These are phyloP conservation scores for Pyronema domesticum DNA, from an alignment of 495 filamentous ascomycete species.

Conservation along the genomic window DNA sequence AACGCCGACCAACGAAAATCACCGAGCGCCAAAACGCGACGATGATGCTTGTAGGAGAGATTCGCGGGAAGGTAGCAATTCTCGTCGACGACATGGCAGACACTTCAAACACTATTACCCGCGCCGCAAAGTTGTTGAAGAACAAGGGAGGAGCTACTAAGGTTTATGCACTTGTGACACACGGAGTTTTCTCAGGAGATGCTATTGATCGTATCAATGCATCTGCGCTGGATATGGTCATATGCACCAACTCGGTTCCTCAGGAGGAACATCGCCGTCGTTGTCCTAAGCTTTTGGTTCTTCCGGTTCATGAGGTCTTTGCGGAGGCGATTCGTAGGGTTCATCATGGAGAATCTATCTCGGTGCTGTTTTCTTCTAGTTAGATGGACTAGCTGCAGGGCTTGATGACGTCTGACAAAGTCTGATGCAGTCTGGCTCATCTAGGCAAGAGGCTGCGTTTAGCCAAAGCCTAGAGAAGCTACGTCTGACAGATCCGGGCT, in stretches of 20 bases:
- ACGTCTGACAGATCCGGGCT: too few relatives aligned
- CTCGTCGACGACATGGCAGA: conserved; percentile 89
- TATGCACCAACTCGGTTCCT: conserved; percentile 87
- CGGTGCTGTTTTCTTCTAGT: conserved; percentile 52
- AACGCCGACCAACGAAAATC: conserved; percentile 88
- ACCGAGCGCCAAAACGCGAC: conserved; percentile 87
- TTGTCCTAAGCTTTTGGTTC: conserved; percentile 75
- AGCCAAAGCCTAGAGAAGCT: too few relatives aligned
- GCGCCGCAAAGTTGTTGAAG: conserved; percentile 91
- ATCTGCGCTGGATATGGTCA: conserved; percentile 69
- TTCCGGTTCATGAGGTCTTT: conserved; percentile 85
- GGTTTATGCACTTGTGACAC: conserved; percentile 82
- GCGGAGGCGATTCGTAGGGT: conserved; percentile 94
- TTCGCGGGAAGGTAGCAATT: conserved; percentile 63
- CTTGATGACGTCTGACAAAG: too few relatives aligned
- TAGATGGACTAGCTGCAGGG: neutral
- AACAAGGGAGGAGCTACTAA: conserved; percentile 64
- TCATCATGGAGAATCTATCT: conserved; percentile 96
- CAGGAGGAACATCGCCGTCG: conserved; percentile 58
- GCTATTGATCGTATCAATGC: conserved; percentile 87
- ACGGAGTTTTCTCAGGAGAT: conserved; percentile 86
- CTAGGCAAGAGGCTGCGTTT: too few relatives aligned
- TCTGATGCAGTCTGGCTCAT: too few relatives aligned
- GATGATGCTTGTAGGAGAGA: conserved; percentile 95
- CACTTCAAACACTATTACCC: conserved; percentile 89